phyloP scores from a whole-genome alignment of 140 eudicot species.

The Oenanthe javanica region DNA sequence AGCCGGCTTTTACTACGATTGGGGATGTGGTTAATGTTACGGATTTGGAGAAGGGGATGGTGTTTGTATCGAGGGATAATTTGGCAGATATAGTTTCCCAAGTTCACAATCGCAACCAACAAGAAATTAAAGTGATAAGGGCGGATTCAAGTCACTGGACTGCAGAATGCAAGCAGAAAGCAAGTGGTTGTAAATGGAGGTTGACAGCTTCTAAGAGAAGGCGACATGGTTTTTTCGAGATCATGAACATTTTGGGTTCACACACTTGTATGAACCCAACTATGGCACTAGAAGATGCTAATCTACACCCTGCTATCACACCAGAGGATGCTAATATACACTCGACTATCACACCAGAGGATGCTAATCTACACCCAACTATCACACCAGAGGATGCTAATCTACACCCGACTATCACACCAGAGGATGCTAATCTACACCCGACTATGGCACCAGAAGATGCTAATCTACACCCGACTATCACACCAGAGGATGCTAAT shows the following conservation, averaged over 20 bases:
- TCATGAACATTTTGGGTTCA: not conserved
- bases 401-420: not conserved
- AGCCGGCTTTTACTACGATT: not conserved
- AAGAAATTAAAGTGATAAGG: not conserved
- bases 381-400: not conserved
- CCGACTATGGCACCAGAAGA: too few relatives aligned
- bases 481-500: too few relatives aligned
- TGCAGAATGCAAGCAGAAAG: not conserved
- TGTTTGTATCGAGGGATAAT: not conserved
- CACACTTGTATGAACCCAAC: not conserved
- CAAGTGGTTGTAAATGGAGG: not conserved
- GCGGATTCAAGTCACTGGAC: not conserved
- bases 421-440: too few relatives aligned
- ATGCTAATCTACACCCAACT: not conserved
- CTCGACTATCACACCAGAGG: not conserved
- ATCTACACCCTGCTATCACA: not conserved
- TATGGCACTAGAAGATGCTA: not conserved
- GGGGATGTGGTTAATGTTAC: not conserved
- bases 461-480: too few relatives aligned
- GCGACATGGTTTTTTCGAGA: constrained; percentile 1
- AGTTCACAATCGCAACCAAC: not conserved
- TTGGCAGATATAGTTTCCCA: constrained; percentile 1
- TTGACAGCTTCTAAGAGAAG: not conserved
- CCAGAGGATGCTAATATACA: not conserved
- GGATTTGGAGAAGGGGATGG: not conserved